phyloP scores from a whole-genome alignment of 176 grass and related monocot species.

The Cenchrus fungigraminus region DNA sequence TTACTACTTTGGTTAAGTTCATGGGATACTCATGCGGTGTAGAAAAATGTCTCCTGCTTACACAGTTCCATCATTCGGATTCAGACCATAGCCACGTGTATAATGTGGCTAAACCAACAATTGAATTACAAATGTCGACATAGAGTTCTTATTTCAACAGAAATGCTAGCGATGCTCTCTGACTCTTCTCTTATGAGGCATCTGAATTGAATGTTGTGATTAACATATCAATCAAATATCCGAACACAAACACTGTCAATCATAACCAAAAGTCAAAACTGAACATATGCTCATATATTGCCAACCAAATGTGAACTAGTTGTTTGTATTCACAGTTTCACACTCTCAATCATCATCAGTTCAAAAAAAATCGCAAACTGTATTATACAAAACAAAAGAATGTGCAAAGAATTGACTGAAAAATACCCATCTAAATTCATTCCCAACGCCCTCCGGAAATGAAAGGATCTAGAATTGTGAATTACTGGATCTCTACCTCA shows the following conservation, averaged over 20 bases:
- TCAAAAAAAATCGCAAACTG: not conserved
- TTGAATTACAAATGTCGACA: no score
- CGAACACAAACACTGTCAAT: not conserved
- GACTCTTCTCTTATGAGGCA: not conserved
- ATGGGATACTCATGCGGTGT: no score
- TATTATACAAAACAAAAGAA: not conserved
- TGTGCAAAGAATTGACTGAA: not conserved
- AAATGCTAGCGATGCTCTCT: not conserved
- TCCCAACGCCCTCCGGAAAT: not conserved
- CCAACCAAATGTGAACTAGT: not conserved
- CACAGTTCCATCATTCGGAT: no score
- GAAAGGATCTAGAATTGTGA: no score
- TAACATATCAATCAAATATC: not conserved
- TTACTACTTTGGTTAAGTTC: no score
- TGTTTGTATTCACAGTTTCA: not conserved
- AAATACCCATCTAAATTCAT: slow-evolving; percentile 8
- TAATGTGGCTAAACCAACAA: no score
- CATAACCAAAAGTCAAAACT: not conserved
- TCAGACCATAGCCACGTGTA: no score
- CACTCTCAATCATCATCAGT: not conserved
- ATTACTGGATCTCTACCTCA: not conserved
- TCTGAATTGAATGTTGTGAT: no score
- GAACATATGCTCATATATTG: not conserved
- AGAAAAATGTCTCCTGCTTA: no score
- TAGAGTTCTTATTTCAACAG: no score